Conservation (phyloP, 345 rosid species). For the Leavenworthia alabamica region DNA sequence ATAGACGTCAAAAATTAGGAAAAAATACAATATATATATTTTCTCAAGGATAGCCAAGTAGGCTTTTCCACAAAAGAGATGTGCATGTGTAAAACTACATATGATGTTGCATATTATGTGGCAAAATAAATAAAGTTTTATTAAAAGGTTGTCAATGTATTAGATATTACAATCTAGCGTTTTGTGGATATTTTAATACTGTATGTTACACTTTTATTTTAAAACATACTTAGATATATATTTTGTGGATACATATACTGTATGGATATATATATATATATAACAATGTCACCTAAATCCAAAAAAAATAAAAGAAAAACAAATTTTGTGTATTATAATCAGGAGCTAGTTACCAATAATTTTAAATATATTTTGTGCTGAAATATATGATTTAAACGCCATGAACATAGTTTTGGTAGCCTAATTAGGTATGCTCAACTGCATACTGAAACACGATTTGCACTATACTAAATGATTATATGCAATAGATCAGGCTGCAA, state of each 20-base stretch:
- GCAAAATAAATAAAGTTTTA: conserved; percentile 25
- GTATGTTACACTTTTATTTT: background rate
- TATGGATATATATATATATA: no score
- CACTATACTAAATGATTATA: no score
- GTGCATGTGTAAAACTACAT: conserved; percentile 6
- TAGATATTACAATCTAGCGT: background rate
- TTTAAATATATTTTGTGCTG: background rate
- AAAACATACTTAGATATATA: no score
- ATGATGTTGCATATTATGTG: conserved; percentile 7
- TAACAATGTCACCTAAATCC: no score
- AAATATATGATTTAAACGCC: background rate
- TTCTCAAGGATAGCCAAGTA: background rate
- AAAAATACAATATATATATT: background rate
- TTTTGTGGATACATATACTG: no score
- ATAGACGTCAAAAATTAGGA: background rate
- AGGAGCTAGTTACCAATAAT: no score
- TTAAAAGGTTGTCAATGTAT: background rate
- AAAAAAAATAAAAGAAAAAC: no score
- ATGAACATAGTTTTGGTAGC: background rate
- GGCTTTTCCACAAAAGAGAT: background rate
- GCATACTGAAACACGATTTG: no score
- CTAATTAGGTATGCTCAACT: background rate
- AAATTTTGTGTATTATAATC: no score
- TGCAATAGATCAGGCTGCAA: no score
- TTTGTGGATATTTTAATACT: background rate